Conservation (phyloP, 2,329 filamentous ascomycete genomes). For the Colletotrichum euphorbiae region DNA sequence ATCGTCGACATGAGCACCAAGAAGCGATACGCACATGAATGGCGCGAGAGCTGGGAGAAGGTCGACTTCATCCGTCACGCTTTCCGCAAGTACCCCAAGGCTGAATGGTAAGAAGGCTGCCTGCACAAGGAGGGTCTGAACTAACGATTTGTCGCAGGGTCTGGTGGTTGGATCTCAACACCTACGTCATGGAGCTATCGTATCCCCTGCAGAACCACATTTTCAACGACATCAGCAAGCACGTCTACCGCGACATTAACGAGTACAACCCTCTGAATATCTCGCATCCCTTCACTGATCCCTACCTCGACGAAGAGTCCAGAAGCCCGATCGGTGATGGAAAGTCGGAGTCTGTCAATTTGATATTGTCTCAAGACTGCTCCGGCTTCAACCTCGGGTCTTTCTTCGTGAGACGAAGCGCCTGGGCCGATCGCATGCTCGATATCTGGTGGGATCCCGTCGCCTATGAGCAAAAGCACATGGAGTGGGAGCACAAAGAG, state of each 20-base stretch:
- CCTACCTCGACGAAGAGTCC: slow-evolving; percentile 81
- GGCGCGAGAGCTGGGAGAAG: slow-evolving; percentile 99
- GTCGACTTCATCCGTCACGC: slow-evolving; percentile 91
- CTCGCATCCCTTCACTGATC: slow-evolving; percentile 79
- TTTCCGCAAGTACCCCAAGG: slow-evolving; percentile 92
- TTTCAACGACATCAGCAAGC: slow-evolving; percentile 80
- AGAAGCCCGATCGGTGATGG: slow-evolving; percentile 82
- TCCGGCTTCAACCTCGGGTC: slow-evolving; percentile 96
- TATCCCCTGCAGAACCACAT: slow-evolving; percentile 92
- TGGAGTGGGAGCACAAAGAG: slow-evolving; percentile 99
- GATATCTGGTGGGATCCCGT: slow-evolving; percentile 99
- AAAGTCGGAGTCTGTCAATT: slow-evolving; percentile 81
- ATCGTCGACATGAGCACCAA: slow-evolving; percentile 99
- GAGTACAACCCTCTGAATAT: slow-evolving; percentile 96
- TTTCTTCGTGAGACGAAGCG: slow-evolving; percentile 88
- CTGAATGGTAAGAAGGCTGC: slow-evolving; percentile 84
- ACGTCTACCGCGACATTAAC: slow-evolving; percentile 96
- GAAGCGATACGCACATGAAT: slow-evolving; percentile 98
- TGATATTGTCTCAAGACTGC: slow-evolving; percentile 93
- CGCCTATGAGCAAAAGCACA: slow-evolving; percentile 96
- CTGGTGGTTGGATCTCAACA: slow-evolving; percentile 99
- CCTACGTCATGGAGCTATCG: slow-evolving; percentile 95
- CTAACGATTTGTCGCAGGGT: slow-evolving; percentile 71
- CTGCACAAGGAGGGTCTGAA: background rate
- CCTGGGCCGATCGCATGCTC: slow-evolving; percentile 90